Evolutionary conservation across 805 yeast species (phyloP).

Genomic region (Candida sonorensis): DNA sequence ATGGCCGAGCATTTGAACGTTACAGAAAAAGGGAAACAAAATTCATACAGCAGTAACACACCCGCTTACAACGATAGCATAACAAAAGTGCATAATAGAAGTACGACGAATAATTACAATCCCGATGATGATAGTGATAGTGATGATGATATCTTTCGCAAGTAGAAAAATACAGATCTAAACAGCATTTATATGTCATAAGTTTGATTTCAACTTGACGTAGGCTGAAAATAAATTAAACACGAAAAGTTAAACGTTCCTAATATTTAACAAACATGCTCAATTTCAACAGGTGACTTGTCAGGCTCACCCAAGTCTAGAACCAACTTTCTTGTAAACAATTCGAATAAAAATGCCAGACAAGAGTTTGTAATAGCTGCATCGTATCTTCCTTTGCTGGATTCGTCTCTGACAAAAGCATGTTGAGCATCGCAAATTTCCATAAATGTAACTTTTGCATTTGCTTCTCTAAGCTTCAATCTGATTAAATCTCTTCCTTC

Average conservation of each 20-base stretch:
- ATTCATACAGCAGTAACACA: too few relatives aligned
- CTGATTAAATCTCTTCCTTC: conserved; percentile 72
- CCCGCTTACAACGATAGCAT: conserved; percentile 1
- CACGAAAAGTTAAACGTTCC: too few relatives aligned
- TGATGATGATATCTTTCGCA: conserved; percentile 18
- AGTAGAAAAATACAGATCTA: too few relatives aligned
- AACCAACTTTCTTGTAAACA: conserved; percentile 62
- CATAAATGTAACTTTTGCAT: conserved; percentile 61
- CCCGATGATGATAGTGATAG: conserved; percentile 14
- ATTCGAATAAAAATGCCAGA: conserved; percentile 59
- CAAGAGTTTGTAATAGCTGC: conserved; percentile 68
- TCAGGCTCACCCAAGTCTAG: conserved; percentile 61
- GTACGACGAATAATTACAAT: not conserved
- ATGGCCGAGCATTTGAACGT: too few relatives aligned
- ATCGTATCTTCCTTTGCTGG: conserved; percentile 75
- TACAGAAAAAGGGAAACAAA: too few relatives aligned
- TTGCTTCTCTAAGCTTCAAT: conserved; percentile 46
- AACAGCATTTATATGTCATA: too few relatives aligned
- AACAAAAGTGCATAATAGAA: conserved; percentile 1
- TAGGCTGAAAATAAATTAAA: too few relatives aligned
- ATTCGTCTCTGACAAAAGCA: conserved; percentile 75
- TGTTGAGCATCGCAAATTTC: conserved; percentile 79
- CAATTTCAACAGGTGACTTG: conserved; percentile 42
- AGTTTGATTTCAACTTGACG: too few relatives aligned
- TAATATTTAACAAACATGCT: conserved; percentile 67